Conservation (phyloP, 768 basidiomycete genomes). For the Pholiota molesta region DNA sequence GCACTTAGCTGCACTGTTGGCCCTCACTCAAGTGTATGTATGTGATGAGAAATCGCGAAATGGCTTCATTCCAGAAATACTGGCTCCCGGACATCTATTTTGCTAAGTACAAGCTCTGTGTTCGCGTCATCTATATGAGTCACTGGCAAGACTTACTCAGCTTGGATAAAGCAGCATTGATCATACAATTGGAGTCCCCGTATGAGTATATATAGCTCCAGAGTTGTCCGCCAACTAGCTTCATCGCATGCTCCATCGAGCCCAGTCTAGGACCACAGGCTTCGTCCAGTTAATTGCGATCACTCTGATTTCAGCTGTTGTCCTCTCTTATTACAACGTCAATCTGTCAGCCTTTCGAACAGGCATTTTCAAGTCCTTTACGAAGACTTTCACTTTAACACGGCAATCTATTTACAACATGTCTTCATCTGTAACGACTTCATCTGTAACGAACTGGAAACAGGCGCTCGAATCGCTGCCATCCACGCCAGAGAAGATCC, state of each 20-base stretch:
- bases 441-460: constrained; percentile 41
- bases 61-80: neutral
- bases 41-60: neutral
- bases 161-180: neutral
- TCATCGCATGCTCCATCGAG: constrained; percentile 12
- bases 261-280: neutral
- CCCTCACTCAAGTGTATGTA: too few species aligned
- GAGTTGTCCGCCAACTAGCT: neutral
- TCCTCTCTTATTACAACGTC: constrained; percentile 18
- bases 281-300: constrained; percentile 12
- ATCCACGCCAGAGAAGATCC: constrained; percentile 60
- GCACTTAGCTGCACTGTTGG: neutral
- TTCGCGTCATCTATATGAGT: neutral
- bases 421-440: constrained; percentile 15
- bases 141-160: neutral
- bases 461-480: constrained; percentile 59
- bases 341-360: constrained; percentile 16
- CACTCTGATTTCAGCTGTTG: constrained; percentile 15
- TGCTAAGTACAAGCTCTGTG: neutral
- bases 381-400: constrained; percentile 7
- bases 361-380: constrained; percentile 10
- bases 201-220: constrained; percentile 2
- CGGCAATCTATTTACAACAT: neutral
- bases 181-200: neutral
- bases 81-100: neutral